Conservation (phyloP, 164 flowering plant genomes). For the Nelumbo lutea region DNA sequence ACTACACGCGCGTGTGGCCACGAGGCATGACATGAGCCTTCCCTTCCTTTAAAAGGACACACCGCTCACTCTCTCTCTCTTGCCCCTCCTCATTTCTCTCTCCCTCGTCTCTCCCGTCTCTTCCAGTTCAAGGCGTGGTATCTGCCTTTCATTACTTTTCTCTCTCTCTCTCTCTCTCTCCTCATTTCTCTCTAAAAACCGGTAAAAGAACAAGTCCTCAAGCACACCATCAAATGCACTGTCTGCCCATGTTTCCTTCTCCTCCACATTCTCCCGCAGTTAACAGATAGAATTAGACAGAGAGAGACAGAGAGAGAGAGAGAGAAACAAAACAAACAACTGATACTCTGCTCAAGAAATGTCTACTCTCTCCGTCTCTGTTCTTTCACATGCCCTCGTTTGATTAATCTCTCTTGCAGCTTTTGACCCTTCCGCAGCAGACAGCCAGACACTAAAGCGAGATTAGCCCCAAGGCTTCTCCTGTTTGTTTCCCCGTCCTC, state of each 20-base stretch:
- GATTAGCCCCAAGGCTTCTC: neutral
- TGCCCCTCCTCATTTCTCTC: neutral
- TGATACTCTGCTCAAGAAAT: neutral
- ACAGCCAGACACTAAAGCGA: slow-evolving; percentile 22
- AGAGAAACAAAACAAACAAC: too few species aligned
- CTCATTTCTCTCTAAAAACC: slow-evolving; percentile 4
- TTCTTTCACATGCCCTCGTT: slow-evolving; percentile 11
- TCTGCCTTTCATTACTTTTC: slow-evolving; percentile 26
- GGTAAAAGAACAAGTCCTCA: slow-evolving; percentile 3
- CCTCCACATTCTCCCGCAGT: neutral
- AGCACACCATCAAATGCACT: slow-evolving; percentile 22
- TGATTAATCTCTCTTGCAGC: slow-evolving; percentile 10
- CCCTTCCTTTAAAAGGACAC: neutral
- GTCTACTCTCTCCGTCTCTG: neutral
- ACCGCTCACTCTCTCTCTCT: slow-evolving; percentile 12
- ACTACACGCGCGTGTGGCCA: too few species aligned
- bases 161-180: slow-evolving; percentile 6
- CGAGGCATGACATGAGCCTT: too few species aligned
- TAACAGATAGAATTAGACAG: neutral
- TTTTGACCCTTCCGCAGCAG: slow-evolving; percentile 20
- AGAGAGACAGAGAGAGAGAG: neutral
- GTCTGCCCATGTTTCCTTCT: slow-evolving; percentile 9
- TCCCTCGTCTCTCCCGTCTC: neutral
- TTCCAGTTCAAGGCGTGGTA: slow-evolving; percentile 24
- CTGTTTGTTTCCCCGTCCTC: neutral